Base-by-base conservation (phyloP, 441 rosid genomes). In the Jatropha multifida region DNA sequence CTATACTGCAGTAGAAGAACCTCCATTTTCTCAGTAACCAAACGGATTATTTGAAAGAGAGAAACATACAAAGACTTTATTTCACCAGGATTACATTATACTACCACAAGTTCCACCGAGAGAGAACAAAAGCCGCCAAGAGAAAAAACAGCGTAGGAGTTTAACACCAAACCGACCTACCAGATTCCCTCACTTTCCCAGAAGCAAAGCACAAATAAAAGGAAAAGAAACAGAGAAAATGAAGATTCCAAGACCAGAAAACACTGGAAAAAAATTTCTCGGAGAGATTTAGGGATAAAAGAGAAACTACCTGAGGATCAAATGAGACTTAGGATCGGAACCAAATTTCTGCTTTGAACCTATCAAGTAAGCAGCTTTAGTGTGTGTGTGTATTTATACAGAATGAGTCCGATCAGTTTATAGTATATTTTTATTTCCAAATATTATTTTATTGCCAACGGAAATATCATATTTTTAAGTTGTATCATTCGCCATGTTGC, bases 251-350 rank as follows among this genome's bases (percentile, higher is more conserved):
- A 3, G 8, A 42, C 27, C 18, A 8, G 20, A 46, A 67, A 48
- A 48, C 23, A 26, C 26, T n/a, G 38, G 27, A 60, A 72, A 51
- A 27, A 8, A 14, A 46, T 4, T 4, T 4, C n/a, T 20, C 13
- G 7, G 4, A 51, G 60, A 68, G 26, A 17, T 5, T 18, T 37
- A 68, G 20, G 13, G 55, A 32, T 32, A 32, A 48, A 14, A 5
- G 58, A 67, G 52, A 13, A 17, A 15, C 11, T 69, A 69, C 73
- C 62, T 69, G 32, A 54, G 65, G 41, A 17, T 42, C 26, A 38
- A 56, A 54, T 13, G 49, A 69, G 2, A 62, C 73, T 69, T 17
- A 58, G 18, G 51, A 14, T 13, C 51, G 64, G 74, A 56, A 70
- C 61, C 61, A 60, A 9, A 4, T 37, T 52, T 52, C 0, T 32